Evolutionary conservation across 371 early-diverging fungal species (phyloP).

Genomic region (Apophysomyces elegans): DNA sequence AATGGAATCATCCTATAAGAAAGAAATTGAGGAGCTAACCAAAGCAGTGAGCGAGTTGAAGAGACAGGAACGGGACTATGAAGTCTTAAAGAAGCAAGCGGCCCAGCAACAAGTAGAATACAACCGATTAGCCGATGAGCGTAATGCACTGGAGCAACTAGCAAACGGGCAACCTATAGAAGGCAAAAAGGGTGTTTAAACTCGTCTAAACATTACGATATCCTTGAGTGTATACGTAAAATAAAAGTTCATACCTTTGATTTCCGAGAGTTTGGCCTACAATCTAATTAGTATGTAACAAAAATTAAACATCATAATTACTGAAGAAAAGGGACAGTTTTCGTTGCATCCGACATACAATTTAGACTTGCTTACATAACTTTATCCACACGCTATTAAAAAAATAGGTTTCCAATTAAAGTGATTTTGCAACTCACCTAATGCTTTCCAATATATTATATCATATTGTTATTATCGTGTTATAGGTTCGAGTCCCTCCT

Average conservation of each 20-base stretch:
- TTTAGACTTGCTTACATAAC: no score
- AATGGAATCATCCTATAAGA: constrained; percentile 32
- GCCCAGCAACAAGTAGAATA: constrained; percentile 70
- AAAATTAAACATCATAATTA: no score
- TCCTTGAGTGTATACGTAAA: neutral
- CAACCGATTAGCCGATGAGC: constrained; percentile 74
- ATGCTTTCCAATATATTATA: no score
- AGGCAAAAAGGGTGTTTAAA: constrained; percentile 27
- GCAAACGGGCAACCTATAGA: constrained; percentile 10
- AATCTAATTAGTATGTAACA: no score
- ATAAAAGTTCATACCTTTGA: neutral
- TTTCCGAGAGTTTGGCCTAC: neutral
- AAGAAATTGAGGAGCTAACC: constrained; percentile 24
- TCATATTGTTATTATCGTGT: no score
- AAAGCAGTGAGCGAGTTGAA: constrained; percentile 55
- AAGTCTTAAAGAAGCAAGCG: constrained; percentile 80
- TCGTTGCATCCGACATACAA: no score
- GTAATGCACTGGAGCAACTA: constrained; percentile 56
- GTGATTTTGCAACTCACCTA: no score
- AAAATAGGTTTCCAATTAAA: no score
- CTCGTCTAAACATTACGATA: neutral
- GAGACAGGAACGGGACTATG: constrained; percentile 62
- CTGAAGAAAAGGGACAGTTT: no score
- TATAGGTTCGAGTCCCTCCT: no score
- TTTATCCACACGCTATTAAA: no score